These are phyloP conservation scores for Leccinum pachyderme DNA, from an alignment of 1,284 basidiomycete species.

Conservation along the genomic window DNA sequence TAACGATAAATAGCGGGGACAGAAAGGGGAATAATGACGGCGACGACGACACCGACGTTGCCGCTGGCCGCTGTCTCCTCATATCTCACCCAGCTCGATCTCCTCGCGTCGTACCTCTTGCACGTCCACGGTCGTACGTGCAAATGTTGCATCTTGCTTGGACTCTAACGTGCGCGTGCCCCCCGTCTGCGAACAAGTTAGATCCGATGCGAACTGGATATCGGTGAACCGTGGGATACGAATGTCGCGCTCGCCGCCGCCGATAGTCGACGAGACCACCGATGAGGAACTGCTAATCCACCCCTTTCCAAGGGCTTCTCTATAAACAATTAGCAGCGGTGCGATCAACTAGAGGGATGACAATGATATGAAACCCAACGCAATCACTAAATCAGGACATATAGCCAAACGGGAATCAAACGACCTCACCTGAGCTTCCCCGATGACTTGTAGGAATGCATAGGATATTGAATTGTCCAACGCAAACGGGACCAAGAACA, in stretches of 20 bases:
- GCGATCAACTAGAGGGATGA: slow-evolving; percentile 22
- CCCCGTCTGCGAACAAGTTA: slow-evolving; percentile 4
- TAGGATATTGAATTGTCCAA: slow-evolving; percentile 16
- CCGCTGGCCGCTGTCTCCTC: slow-evolving; percentile 37
- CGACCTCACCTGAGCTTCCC: slow-evolving; percentile 28
- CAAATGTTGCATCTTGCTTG: slow-evolving; percentile 11
- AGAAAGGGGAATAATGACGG: not conserved
- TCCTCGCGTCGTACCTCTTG: slow-evolving; percentile 40
- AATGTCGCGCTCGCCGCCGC: slow-evolving; percentile 5
- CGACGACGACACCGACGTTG: not conserved
- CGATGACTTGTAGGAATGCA: slow-evolving; percentile 27
- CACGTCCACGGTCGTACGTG: not conserved
- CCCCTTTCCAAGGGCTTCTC: slow-evolving; percentile 30
- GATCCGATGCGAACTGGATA: slow-evolving; percentile 26
- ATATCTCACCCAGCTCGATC: slow-evolving; percentile 72
- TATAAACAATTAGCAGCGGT: slow-evolving; percentile 29
- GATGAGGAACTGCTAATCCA: slow-evolving; percentile 25
- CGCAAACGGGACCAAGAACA: slow-evolving; percentile 28
- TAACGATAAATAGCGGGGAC: not conserved
- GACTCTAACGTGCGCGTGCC: slow-evolving; percentile 7
- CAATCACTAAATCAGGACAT: not conserved
- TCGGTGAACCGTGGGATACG: slow-evolving; percentile 26
- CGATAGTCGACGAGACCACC: slow-evolving; percentile 1
- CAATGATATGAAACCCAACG: not conserved
- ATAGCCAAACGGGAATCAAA: not conserved